phyloP scores from a whole-genome alignment of 306 rosid species.

The Astragalus glycyphyllos region DNA sequence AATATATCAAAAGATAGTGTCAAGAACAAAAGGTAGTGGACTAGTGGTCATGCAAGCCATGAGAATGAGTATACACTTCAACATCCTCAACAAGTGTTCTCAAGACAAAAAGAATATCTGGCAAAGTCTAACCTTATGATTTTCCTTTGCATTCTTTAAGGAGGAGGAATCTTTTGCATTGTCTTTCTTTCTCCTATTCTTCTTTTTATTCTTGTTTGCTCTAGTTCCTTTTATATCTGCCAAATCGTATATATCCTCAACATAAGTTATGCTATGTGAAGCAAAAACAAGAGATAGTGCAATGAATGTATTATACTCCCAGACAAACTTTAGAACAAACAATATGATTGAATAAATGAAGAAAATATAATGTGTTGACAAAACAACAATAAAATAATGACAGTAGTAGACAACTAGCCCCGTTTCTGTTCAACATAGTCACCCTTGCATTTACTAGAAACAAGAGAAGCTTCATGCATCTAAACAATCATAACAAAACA shows the following conservation, averaged over 20 bases:
- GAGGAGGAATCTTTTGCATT: conserved; percentile 65
- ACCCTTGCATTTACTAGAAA: not conserved
- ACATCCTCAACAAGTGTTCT: not conserved
- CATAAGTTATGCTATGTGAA: conserved; percentile 21
- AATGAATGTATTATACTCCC: conserved; percentile 1
- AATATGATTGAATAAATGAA: conserved; percentile 30
- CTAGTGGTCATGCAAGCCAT: not conserved
- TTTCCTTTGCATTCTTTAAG: conserved; percentile 53
- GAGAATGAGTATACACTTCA: conserved; percentile 1
- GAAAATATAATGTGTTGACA: not conserved
- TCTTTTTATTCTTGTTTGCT: conserved; percentile 76
- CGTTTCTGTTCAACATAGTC: not conserved
- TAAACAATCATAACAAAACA: conserved; percentile 1
- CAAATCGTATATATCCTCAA: conserved; percentile 37
- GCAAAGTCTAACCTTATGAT: conserved; percentile 57
- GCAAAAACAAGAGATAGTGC: conserved; percentile 31
- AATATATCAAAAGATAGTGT: conserved; percentile 26
- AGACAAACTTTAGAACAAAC: not conserved
- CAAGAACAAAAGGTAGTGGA: not conserved
- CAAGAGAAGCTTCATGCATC: conserved; percentile 1
- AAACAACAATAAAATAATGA: too few relatives aligned
- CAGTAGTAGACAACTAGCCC: too few relatives aligned
- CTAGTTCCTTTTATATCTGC: conserved; percentile 68
- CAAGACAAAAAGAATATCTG: conserved; percentile 18
- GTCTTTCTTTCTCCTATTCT: conserved; percentile 78